Base-by-base conservation (phyloP, 805 yeast genomes). In the Lachancea waltii region DNA sequence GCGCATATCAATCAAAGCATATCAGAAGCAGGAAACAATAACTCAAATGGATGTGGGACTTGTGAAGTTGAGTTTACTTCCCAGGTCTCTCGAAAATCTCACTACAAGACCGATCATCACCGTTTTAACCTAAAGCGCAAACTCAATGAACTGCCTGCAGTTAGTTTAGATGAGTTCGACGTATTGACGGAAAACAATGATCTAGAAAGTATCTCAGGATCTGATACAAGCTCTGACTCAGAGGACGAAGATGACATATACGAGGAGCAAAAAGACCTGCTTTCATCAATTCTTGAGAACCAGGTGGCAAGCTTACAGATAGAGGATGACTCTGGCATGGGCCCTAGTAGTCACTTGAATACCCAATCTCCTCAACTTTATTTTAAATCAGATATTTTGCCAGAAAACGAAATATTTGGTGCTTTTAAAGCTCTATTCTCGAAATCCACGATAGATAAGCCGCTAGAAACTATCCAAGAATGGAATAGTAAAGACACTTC, bases 361-460 rank as follows among this genome's bases (percentile, higher is more conserved):
- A 79, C 90, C 0, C 75, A 77, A 48, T 78, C 94, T 0, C 87
- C 96, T 0, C 75, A 63, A 37, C 68, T 85, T 1, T 63, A 74
- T 29, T 80, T 81, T 54, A 66, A 70, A 41, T 74, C 85, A 1
- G 41, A 60, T 0, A 38, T 67, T 3, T 41, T 81, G 11, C 68
- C 73, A 1, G 50, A 60, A 0, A 61, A 60, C 4, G 69, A 70
- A 41, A 75, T 77, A 2, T 72, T 82, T 46, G 87, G 86, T 0
- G 65, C 77, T 0, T 87, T 79, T 60, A 87, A 85, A 50, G 61
- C 79, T 0, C 47, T 83, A 13, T 75, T 85, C 47, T 65, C 65
- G 25, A 56, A 62, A 2, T 44, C 58, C 0, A 64, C 66, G n/a
- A 54, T 72, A 0, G 50, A 62, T 2, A 58, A 63, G 3, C 92